Base-by-base conservation (phyloP, 1,139 yeast genomes). In the Blastobotrys apis region DNA sequence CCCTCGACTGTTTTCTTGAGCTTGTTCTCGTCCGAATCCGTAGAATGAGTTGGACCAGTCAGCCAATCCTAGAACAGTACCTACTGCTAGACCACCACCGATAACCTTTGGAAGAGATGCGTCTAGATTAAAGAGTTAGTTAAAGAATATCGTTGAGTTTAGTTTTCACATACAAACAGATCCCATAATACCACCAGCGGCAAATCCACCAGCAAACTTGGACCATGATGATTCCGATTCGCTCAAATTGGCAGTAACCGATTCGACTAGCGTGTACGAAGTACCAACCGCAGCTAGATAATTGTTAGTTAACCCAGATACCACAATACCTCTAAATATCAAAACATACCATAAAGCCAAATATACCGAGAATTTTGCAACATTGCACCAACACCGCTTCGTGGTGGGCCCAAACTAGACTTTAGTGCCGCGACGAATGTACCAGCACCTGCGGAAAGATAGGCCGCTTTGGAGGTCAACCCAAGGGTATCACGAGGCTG, bases 141-240 rank as follows among this genome's bases (percentile, higher is more conserved):
- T 13, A 31, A n/a, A 9, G 13, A 4, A 13, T 31, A 5, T 12
- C 32, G 8, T 12, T 29, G 8, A 5, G 8, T 20, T 27, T 29
- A 19, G 39, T 25, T n/a, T 13, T 25, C 13, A 23, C 60, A 47
- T 49, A 56, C 61, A 54, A 12, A 52, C 43, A 32, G 71, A 58
- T 47, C 78, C 77, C 25, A 69, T 53, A 23, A 72, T 48, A 5
- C 69, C 69, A 41, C 78, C 78, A 34, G 78, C 75, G 20, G 73
- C 62, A 22, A 71, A 66, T 35, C 80, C 80, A 31, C 81, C 78
- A 40, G 64, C 58, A 49, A 74, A 69, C 43, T 74, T 72, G 55
- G 72, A 75, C 41, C 65, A 54, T 3, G 77, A 71, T 41, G 72
- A 73, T 47, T 69, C 69, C 50, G 63, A 61, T 53, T 69, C 70